Percentiles rank a stretch among this genome's conserved stretches.
phyloP scores from a whole-genome alignment of 2,329 filamentous ascomycete species.

The Didymella lethalis region DNA sequence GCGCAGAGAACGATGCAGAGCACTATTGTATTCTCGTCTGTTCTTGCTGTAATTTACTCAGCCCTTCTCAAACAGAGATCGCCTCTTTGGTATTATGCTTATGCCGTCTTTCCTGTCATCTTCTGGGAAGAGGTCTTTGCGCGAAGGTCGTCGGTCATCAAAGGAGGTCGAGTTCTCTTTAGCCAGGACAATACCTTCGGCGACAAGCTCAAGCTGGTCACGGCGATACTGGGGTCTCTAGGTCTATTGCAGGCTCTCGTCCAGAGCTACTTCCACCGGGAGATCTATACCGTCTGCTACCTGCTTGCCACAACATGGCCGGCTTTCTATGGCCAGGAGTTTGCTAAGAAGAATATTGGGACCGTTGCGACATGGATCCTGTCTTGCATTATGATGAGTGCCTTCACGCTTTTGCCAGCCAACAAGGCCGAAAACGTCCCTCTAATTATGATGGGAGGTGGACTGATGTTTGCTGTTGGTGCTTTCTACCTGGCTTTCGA shows the following conservation, averaged over 20 bases:
- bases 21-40: slow-evolving; percentile 74
- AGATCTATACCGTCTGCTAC: slow-evolving; percentile 85
- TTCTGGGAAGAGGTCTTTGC: slow-evolving; percentile 98
- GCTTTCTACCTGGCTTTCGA: slow-evolving; percentile 82
- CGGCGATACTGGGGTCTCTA: slow-evolving; percentile 74
- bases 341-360: slow-evolving; percentile 70
- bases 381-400: slow-evolving; percentile 84
- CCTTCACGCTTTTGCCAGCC: slow-evolving; percentile 87
- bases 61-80: slow-evolving; percentile 82
- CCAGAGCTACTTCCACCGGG: slow-evolving; percentile 88
- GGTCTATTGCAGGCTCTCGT: slow-evolving; percentile 80
- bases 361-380: slow-evolving; percentile 76
- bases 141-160: slow-evolving; percentile 71
- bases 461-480: slow-evolving; percentile 79
- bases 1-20: slow-evolving; percentile 69
- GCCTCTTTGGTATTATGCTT: slow-evolving; percentile 84
- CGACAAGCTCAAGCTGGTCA: slow-evolving; percentile 64
- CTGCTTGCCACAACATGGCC: slow-evolving; percentile 82
- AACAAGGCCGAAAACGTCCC: slow-evolving; percentile 81
- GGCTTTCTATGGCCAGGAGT: slow-evolving; percentile 72
- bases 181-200: slow-evolving; percentile 69
- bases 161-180: slow-evolving; percentile 74
- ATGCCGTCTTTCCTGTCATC: slow-evolving; percentile 87
- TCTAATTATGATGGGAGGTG: slow-evolving; percentile 77
- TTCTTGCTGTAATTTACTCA: slow-evolving; percentile 78